These are phyloP conservation scores for Aspergillus hiratsukae DNA, from an alignment of 2,329 filamentous ascomycete genomes.

Conservation along the genomic window DNA sequence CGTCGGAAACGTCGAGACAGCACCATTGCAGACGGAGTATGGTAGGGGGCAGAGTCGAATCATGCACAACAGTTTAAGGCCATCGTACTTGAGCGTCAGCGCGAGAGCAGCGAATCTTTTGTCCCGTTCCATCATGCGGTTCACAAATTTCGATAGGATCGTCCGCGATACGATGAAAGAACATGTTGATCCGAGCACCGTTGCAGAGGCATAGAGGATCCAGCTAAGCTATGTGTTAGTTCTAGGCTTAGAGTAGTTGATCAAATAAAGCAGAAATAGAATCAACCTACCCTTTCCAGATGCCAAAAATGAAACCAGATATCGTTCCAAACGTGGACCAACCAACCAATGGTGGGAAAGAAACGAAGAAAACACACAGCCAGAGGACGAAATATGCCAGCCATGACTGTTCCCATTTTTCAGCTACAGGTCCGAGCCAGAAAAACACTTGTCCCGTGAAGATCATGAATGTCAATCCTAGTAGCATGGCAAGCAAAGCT, in stretches of 20 bases:
- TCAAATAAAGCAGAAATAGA: neutral
- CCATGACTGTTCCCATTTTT: slow-evolving; percentile 68
- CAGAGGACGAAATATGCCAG: slow-evolving; percentile 74
- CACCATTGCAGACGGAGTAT: slow-evolving; percentile 90
- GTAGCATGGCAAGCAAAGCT: slow-evolving; percentile 47
- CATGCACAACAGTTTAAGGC: slow-evolving; percentile 81
- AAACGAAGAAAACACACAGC: slow-evolving; percentile 67
- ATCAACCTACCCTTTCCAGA: slow-evolving; percentile 61
- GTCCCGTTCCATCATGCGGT: slow-evolving; percentile 74
- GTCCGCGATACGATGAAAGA: slow-evolving; percentile 79
- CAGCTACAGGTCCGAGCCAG: slow-evolving; percentile 66
- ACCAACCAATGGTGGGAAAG: slow-evolving; percentile 82
- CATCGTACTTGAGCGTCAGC: slow-evolving; percentile 84
- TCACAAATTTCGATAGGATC: slow-evolving; percentile 71
- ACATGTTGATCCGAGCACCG: slow-evolving; percentile 69
- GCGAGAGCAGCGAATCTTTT: slow-evolving; percentile 83
- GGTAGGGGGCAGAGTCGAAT: slow-evolving; percentile 90
- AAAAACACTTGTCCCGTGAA: slow-evolving; percentile 78
- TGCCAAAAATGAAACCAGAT: slow-evolving; percentile 66
- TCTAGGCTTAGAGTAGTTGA: neutral
- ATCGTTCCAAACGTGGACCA: slow-evolving; percentile 74
- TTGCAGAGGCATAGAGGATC: slow-evolving; percentile 76
- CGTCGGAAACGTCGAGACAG: slow-evolving; percentile 87
- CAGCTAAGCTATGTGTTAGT: slow-evolving; percentile 54
- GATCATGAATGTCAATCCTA: slow-evolving; percentile 66